Conservation (phyloP, 2,329 filamentous ascomycete species). For the Orbilia ellipsospora region DNA sequence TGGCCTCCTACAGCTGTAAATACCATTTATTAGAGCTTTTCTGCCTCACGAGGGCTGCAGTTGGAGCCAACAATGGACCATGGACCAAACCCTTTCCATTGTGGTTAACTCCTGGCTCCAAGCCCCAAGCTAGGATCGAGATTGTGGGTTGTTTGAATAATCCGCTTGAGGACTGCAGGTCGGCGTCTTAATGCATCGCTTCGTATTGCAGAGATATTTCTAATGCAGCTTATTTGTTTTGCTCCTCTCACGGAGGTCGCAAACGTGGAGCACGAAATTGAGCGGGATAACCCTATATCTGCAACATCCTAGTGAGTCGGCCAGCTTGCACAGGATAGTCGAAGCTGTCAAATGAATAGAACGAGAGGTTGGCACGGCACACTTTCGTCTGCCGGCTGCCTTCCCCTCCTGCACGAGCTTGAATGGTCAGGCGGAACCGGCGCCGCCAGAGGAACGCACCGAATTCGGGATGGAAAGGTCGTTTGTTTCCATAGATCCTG, state of each 20-base stretch:
- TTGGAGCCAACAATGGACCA: conserved; percentile 6
- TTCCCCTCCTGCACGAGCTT: conserved; percentile 12
- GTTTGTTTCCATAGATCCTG: conserved; percentile 19
- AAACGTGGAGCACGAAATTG: conserved; percentile 14
- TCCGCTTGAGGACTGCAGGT: conserved; percentile 48
- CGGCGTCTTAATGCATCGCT: conserved; percentile 46
- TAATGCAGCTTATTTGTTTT: conserved; percentile 29
- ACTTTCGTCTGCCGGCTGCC: conserved; percentile 12
- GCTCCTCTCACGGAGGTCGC: conserved; percentile 13
- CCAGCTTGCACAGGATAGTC: background rate
- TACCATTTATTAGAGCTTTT: background rate
- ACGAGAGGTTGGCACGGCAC: conserved; percentile 37
- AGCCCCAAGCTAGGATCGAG: conserved; percentile 28
- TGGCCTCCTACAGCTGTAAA: conserved; percentile 15
- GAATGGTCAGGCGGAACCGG: conserved; percentile 30
- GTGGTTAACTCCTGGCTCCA: too few species aligned
- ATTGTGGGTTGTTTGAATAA: conserved; percentile 53
- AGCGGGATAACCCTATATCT: conserved; percentile 50
- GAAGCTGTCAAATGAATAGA: conserved; percentile 29
- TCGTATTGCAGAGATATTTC: conserved; percentile 52
- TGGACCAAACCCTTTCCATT: too few species aligned
- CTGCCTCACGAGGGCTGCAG: conserved; percentile 31
- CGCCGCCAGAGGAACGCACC: conserved; percentile 20
- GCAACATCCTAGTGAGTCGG: conserved; percentile 31
- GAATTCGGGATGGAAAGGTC: conserved; percentile 38